phyloP scores from a whole-genome alignment of 1,284 basidiomycete species.

The Leccinum holopus region DNA sequence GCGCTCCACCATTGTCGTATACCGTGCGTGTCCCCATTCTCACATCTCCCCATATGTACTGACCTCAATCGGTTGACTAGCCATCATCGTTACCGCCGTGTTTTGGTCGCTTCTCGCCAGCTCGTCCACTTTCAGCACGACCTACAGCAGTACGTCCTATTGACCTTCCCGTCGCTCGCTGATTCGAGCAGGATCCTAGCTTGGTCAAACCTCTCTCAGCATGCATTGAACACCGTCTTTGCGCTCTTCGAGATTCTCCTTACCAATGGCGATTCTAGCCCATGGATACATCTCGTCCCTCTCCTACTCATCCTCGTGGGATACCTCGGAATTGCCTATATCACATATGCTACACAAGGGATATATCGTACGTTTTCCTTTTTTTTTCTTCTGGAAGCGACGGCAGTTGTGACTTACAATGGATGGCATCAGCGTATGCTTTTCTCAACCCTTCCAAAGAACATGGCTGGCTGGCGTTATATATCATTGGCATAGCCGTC shows the following conservation, averaged over 20 bases:
- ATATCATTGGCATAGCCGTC: slow-evolving; percentile 54
- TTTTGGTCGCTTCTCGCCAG: slow-evolving; percentile 61
- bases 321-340: slow-evolving; percentile 68
- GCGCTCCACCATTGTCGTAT: slow-evolving; percentile 53
- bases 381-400: neutral
- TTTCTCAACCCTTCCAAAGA: slow-evolving; percentile 45
- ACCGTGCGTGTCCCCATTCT: slow-evolving; percentile 46
- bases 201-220: slow-evolving; percentile 61
- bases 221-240: slow-evolving; percentile 60
- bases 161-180: neutral
- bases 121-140: slow-evolving; percentile 41
- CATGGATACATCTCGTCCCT: slow-evolving; percentile 53
- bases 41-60: neutral
- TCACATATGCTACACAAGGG: slow-evolving; percentile 56
- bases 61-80: slow-evolving; percentile 23
- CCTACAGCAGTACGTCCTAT: slow-evolving; percentile 37
- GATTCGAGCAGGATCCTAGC: slow-evolving; percentile 32
- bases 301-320: slow-evolving; percentile 49
- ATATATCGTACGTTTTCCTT: slow-evolving; percentile 54
- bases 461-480: slow-evolving; percentile 41
- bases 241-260: slow-evolving; percentile 58
- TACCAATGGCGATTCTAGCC: slow-evolving; percentile 50
- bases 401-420: slow-evolving; percentile 3
- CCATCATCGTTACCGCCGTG: slow-evolving; percentile 65
- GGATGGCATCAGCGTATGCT: slow-evolving; percentile 39